Evolutionary conservation across 805 yeast species (phyloP).

Genomic region (Candida suzukii): DNA sequence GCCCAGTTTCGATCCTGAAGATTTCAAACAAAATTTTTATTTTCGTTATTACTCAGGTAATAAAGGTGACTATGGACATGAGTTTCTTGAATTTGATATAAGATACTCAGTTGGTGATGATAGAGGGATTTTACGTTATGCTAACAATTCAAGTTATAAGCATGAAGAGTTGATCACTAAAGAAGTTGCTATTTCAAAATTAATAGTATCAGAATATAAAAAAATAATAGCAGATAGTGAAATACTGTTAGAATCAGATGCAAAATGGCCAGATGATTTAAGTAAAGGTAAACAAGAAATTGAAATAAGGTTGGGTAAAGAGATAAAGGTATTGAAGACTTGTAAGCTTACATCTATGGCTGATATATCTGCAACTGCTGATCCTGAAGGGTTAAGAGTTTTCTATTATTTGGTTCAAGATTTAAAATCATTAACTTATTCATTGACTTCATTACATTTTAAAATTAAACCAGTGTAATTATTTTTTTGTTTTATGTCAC

Average conservation of each 20-base stretch:
- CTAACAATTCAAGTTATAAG: slow-evolving; percentile 40
- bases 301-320: slow-evolving; percentile 29
- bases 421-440: slow-evolving; percentile 34
- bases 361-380: slow-evolving; percentile 32
- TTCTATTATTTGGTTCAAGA: slow-evolving; percentile 38
- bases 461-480: slow-evolving; percentile 22
- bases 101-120: slow-evolving; percentile 6
- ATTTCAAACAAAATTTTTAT: slow-evolving; percentile 17
- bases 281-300: slow-evolving; percentile 35
- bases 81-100: slow-evolving; percentile 28
- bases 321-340: slow-evolving; percentile 29
- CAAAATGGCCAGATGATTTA: slow-evolving; percentile 32
- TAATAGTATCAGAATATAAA: slow-evolving; percentile 28
- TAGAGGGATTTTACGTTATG: slow-evolving; percentile 24
- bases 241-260: slow-evolving; percentile 31
- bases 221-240: slow-evolving; percentile 31
- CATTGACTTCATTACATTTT: slow-evolving; percentile 34
- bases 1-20: background rate
- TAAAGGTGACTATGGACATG: slow-evolving; percentile 35
- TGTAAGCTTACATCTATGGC: slow-evolving; percentile 31
- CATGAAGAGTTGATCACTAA: slow-evolving; percentile 34
- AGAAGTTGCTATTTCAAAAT: slow-evolving; percentile 26
- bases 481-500: background rate
- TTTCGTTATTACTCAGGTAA: slow-evolving; percentile 38
- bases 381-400: slow-evolving; percentile 36